phyloP scores from a whole-genome alignment of 768 basidiomycete genomes.

The Lepiota subincarnata region DNA sequence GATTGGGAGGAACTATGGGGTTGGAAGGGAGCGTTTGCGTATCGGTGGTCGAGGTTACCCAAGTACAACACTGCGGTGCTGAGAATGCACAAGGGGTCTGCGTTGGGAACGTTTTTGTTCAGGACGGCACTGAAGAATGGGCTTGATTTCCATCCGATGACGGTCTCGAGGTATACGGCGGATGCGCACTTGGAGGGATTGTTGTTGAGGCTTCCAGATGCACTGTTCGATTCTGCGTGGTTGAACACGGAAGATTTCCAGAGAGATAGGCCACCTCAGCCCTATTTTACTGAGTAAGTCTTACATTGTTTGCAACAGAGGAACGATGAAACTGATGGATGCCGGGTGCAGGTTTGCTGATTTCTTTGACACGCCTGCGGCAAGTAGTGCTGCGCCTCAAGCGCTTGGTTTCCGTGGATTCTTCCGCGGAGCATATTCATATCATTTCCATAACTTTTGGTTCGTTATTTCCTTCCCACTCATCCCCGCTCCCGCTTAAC shows the following conservation, averaged over 20 bases:
- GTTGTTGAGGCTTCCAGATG: constrained; percentile 81
- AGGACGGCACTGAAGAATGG: constrained; percentile 88
- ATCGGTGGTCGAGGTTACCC: constrained; percentile 88
- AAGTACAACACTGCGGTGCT: constrained; percentile 95
- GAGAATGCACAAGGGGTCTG: constrained; percentile 83
- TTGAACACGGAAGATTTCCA: constrained; percentile 89
- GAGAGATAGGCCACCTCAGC: constrained; percentile 86
- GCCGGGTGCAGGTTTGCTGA: constrained; percentile 59
- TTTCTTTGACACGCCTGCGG: constrained; percentile 73
- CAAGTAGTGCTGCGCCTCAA: constrained; percentile 72
- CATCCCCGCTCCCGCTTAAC: neutral
- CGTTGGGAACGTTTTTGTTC: constrained; percentile 87
- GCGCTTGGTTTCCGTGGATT: constrained; percentile 87
- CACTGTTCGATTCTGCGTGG: constrained; percentile 93
- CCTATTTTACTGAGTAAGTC: constrained; percentile 79
- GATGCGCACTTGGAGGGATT: constrained; percentile 78
- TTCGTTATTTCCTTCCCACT: constrained; percentile 29
- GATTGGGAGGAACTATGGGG: constrained; percentile 99
- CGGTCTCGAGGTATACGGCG: constrained; percentile 77
- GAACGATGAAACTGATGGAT: neutral
- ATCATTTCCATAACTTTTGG: constrained; percentile 95
- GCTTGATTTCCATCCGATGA: constrained; percentile 94
- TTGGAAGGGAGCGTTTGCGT: constrained; percentile 91
- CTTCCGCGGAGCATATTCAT: constrained; percentile 89
- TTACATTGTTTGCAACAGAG: neutral